Evolutionary conservation across 2,329 filamentous ascomycete genomes (phyloP).

Genomic region (Beauveria asiatica): DNA sequence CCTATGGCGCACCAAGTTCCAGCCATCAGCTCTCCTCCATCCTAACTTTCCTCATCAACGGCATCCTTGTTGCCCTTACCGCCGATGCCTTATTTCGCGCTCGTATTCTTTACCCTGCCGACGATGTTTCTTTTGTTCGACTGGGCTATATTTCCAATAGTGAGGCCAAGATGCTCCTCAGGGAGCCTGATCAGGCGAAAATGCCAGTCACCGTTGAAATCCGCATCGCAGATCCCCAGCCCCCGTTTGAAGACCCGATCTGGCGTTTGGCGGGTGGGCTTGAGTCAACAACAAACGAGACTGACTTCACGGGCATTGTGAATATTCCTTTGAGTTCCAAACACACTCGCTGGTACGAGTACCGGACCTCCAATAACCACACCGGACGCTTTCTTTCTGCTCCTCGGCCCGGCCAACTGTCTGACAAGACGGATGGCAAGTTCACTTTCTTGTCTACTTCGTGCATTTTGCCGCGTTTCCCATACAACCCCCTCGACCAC

Average conservation of each 20-base stretch:
- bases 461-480: constrained; percentile 85
- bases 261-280: constrained; percentile 64
- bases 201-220: constrained; percentile 70
- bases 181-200: constrained; percentile 69
- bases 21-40: constrained; percentile 58
- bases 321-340: constrained; percentile 54
- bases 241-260: constrained; percentile 44
- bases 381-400: constrained; percentile 74
- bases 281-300: constrained; percentile 59
- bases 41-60: constrained; percentile 64
- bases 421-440: constrained; percentile 52
- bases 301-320: constrained; percentile 73
- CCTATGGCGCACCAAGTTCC: constrained; percentile 68
- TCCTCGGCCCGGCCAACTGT: constrained; percentile 57
- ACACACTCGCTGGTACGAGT: constrained; percentile 71
- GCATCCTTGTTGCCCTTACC: constrained; percentile 57
- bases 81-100: constrained; percentile 73
- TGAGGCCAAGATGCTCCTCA: constrained; percentile 71
- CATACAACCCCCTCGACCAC: constrained; percentile 78
- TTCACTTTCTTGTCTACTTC: constrained; percentile 91
- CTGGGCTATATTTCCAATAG: constrained; percentile 78
- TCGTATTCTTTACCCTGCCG: constrained; percentile 56
- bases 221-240: constrained; percentile 42
- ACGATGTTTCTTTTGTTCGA: constrained; percentile 76
- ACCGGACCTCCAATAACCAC: constrained; percentile 78